phyloP scores from a whole-genome alignment of 495 filamentous ascomycete species.

The Evernia prunastri region DNA sequence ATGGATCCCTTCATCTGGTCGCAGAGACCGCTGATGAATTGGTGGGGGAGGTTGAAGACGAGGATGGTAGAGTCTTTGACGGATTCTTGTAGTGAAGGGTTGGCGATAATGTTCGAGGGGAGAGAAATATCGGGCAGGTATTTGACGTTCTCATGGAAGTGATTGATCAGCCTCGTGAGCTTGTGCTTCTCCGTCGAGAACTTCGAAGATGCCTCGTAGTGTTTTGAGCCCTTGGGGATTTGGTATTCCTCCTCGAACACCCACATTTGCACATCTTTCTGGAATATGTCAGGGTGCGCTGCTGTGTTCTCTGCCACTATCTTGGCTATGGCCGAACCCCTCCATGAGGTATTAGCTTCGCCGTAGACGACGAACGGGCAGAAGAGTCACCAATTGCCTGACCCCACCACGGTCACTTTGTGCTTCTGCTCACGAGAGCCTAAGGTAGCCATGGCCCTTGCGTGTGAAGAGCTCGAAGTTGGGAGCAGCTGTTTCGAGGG shows the following conservation, averaged over 20 bases:
- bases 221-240: conserved; percentile 55
- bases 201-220: conserved; percentile 52
- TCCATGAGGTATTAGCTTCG: conserved; percentile 32
- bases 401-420: conserved; percentile 90
- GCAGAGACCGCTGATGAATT: conserved; percentile 89
- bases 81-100: conserved; percentile 75
- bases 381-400: conserved; percentile 82
- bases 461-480: not conserved
- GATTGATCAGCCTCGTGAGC: conserved; percentile 86
- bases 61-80: conserved; percentile 80
- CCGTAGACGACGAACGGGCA: not conserved
- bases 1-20: conserved; percentile 80
- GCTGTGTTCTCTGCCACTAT: conserved; percentile 88
- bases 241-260: conserved; percentile 84
- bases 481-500: conserved; percentile 2
- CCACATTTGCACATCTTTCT: conserved; percentile 93
- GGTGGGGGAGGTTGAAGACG: conserved; percentile 95
- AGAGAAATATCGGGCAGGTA: conserved; percentile 83
- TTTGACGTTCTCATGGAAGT: conserved; percentile 91
- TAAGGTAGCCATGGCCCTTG: conserved; percentile 39
- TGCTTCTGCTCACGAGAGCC: conserved; percentile 59
- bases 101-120: conserved; percentile 82
- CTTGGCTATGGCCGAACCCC: conserved; percentile 95
- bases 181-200: conserved; percentile 63
- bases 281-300: conserved; percentile 70